phyloP scores from a whole-genome alignment of 345 rosid species.

The Mangifera indica region DNA sequence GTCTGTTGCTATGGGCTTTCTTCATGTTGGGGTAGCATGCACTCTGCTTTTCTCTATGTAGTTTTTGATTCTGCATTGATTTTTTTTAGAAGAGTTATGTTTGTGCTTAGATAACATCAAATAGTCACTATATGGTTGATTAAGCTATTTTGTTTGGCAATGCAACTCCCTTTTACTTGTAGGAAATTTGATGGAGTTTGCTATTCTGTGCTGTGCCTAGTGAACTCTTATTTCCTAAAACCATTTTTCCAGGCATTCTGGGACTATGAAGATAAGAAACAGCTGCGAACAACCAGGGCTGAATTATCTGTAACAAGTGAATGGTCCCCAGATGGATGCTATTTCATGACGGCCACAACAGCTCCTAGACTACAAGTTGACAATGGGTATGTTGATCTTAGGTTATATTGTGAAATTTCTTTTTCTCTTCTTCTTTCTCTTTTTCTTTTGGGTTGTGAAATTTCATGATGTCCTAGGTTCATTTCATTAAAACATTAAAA shows the following conservation, averaged over 20 bases:
- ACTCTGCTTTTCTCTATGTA: neutral
- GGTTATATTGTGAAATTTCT: neutral
- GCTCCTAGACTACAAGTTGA: conserved; percentile 94
- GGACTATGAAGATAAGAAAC: conserved; percentile 68
- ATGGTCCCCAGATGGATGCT: conserved; percentile 92
- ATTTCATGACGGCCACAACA: conserved; percentile 94
- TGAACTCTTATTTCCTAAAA: neutral
- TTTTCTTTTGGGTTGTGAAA: neutral
- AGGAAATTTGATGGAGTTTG: neutral
- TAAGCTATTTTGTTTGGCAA: neutral
- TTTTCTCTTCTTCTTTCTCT: no score
- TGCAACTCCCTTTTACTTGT: neutral
- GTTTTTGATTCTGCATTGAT: neutral
- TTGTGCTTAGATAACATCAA: neutral
- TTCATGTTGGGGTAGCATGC: neutral
- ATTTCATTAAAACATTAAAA: conserved; percentile 5
- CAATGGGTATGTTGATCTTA: conserved; percentile 66
- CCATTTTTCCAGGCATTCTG: conserved; percentile 70
- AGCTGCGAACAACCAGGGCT: conserved; percentile 73
- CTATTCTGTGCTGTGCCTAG: neutral
- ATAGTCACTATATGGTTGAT: neutral
- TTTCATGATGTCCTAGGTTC: neutral
- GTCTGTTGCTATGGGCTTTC: neutral
- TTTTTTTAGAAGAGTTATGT: neutral
- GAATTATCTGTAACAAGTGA: conserved; percentile 89